phyloP scores from a whole-genome alignment of 176 grass and related monocot species.

The Cenchrus fungigraminus region DNA sequence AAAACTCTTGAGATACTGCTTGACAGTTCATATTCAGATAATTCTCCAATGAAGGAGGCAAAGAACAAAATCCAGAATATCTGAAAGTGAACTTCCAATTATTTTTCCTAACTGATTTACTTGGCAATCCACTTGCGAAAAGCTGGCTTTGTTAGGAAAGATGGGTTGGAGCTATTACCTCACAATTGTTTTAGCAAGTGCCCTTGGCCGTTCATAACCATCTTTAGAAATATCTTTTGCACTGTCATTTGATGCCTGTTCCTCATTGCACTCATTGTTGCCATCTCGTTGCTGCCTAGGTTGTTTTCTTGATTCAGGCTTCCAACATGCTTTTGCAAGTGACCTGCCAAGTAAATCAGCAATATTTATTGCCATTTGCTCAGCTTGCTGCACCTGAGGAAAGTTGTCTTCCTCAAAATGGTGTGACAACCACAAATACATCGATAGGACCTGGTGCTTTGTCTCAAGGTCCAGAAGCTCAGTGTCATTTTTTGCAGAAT shows the following conservation, averaged over 20 bases:
- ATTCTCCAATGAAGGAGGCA: not conserved
- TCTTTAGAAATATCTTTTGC: constrained; percentile 34
- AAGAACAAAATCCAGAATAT: constrained; percentile 8
- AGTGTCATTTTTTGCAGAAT: constrained; percentile 85
- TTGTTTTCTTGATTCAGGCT: constrained; percentile 83
- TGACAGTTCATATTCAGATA: not conserved
- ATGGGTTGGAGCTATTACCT: constrained; percentile 51
- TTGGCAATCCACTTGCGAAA: constrained; percentile 4
- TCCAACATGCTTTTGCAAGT: constrained; percentile 82
- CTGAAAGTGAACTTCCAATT: constrained; percentile 1
- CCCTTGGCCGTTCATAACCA: constrained; percentile 45
- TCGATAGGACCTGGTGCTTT: constrained; percentile 93
- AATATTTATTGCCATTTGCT: constrained; percentile 76
- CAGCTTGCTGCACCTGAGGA: constrained; percentile 83
- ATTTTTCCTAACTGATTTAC: constrained; percentile 13
- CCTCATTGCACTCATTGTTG: constrained; percentile 12
- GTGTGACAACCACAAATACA: constrained; percentile 90
- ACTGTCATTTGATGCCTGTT: constrained; percentile 42
- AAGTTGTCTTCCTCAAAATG: constrained; percentile 89
- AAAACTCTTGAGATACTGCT: not conserved
- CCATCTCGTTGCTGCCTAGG: constrained; percentile 33
- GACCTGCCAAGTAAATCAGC: constrained; percentile 84
- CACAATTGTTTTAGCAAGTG: constrained; percentile 45
- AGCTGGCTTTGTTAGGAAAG: constrained; percentile 11
- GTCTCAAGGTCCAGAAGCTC: constrained; percentile 96